These are phyloP conservation scores for Metahyphopichia silvanorum DNA, from an alignment of 805 yeast genomes.

Conservation along the genomic window DNA sequence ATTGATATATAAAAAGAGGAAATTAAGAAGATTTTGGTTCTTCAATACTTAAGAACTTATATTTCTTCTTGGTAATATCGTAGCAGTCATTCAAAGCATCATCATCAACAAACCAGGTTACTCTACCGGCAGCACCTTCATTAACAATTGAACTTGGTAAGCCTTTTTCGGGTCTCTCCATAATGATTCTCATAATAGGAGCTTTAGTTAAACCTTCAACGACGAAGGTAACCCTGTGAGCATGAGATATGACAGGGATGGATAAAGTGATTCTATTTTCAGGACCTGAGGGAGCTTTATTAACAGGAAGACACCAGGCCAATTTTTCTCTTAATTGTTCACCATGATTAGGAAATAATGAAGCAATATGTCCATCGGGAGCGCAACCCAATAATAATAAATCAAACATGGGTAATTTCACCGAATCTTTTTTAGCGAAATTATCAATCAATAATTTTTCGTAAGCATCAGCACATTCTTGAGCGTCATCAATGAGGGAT, in stretches of 20 bases:
- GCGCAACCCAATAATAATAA: constrained; percentile 92
- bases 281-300: constrained; percentile 89
- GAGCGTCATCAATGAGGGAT: constrained; percentile 68
- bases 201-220: constrained; percentile 97
- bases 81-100: constrained; percentile 83
- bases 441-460: constrained; percentile 83
- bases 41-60: constrained; percentile 49
- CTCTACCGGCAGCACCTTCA: constrained; percentile 95
- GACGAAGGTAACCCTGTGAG: constrained; percentile 88
- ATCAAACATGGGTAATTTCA: constrained; percentile 93
- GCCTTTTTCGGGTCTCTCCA: constrained; percentile 97
- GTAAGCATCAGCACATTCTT: constrained; percentile 91
- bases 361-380: constrained; percentile 97
- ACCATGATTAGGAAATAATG: constrained; percentile 87
- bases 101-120: constrained; percentile 95
- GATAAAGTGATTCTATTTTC: constrained; percentile 82
- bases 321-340: constrained; percentile 82
- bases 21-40: constrained; percentile 6
- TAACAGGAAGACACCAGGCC: constrained; percentile 95
- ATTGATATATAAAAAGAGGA: background rate
- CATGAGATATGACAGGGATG: constrained; percentile 91
- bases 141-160: constrained; percentile 91
- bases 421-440: constrained; percentile 95
- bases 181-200: constrained; percentile 81
- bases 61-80: constrained; percentile 64